Evolutionary conservation across 169 alveolate genomes (phyloP).

Genomic region (Babesia caballi): DNA sequence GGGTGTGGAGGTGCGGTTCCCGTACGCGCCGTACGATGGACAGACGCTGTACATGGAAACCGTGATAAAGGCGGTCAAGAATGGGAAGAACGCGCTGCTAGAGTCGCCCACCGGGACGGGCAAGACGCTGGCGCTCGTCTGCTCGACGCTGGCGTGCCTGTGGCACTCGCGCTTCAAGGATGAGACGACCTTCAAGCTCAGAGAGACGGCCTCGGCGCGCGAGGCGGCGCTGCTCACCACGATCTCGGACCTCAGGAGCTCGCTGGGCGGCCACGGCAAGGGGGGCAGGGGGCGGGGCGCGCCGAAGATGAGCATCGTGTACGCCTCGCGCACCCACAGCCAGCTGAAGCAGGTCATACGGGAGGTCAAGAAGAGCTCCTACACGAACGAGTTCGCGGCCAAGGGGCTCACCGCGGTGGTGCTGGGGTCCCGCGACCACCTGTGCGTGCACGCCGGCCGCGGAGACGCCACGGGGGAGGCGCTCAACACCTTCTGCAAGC

Average conservation of each 20-base stretch:
- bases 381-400: constrained; percentile 74
- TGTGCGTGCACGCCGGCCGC: constrained; percentile 84
- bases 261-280: constrained; percentile 27
- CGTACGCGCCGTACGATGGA: constrained; percentile 84
- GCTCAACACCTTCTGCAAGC: constrained; percentile 75
- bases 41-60: constrained; percentile 79
- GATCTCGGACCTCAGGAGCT: constrained; percentile 32
- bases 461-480: constrained; percentile 75
- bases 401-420: constrained; percentile 77
- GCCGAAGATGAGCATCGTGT: constrained; percentile 76
- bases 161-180: constrained; percentile 62
- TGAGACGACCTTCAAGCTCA: constrained; percentile 60
- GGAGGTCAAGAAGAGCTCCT: constrained; percentile 81
- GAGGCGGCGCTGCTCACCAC: constrained; percentile 41
- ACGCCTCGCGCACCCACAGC: constrained; percentile 92
- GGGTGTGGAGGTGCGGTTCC: constrained; percentile 78
- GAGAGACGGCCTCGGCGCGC: not conserved
- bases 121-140: constrained; percentile 89
- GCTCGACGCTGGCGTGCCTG: constrained; percentile 85
- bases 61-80: constrained; percentile 77
- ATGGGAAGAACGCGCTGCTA: constrained; percentile 84
- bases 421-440: constrained; percentile 88
- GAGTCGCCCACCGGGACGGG: constrained; percentile 99
- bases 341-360: constrained; percentile 87
- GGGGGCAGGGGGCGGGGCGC: constrained; percentile 1